These are phyloP conservation scores for Leishmania arabica DNA, from an alignment of 208 protist species.

Conservation along the genomic window DNA sequence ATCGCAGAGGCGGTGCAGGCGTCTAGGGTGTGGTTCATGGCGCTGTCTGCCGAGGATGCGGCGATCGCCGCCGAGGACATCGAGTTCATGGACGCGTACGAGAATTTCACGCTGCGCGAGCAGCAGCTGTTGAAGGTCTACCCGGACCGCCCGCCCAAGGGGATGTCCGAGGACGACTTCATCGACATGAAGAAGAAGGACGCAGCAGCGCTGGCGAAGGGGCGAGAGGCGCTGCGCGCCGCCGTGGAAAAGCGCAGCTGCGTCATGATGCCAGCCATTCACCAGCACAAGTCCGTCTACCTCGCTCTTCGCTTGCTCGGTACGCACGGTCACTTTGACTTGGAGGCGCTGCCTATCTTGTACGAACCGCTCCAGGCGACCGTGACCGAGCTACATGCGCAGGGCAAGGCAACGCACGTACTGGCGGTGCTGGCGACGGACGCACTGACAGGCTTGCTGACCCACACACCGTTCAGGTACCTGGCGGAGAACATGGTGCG, in stretches of 20 bases:
- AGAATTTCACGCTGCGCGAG: constrained; percentile 56
- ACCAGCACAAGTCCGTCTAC: constrained; percentile 54
- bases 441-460: constrained; percentile 62
- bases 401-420: constrained; percentile 39
- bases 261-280: constrained; percentile 38
- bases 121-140: constrained; percentile 84
- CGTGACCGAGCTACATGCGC: constrained; percentile 17
- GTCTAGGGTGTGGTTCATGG: constrained; percentile 60
- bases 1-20: constrained; percentile 41
- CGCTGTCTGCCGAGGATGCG: constrained; percentile 58
- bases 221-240: constrained; percentile 57
- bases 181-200: constrained; percentile 79
- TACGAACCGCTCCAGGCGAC: constrained; percentile 63
- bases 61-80: constrained; percentile 70
- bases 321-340: constrained; percentile 56
- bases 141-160: constrained; percentile 81
- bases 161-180: constrained; percentile 84
- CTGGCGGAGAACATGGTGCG: constrained; percentile 61
- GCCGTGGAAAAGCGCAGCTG: constrained; percentile 61
- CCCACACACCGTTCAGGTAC: constrained; percentile 55
- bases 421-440: constrained; percentile 61
- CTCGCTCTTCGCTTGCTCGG: constrained; percentile 75
- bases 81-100: constrained; percentile 54
- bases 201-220: constrained; percentile 72
- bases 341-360: constrained; percentile 54